Evolutionary conservation across 31 red algal genomes (phyloP), one percentile per base, ranked within the genome.

Genomic region (Odonthalia washingtoniensis): DNA sequence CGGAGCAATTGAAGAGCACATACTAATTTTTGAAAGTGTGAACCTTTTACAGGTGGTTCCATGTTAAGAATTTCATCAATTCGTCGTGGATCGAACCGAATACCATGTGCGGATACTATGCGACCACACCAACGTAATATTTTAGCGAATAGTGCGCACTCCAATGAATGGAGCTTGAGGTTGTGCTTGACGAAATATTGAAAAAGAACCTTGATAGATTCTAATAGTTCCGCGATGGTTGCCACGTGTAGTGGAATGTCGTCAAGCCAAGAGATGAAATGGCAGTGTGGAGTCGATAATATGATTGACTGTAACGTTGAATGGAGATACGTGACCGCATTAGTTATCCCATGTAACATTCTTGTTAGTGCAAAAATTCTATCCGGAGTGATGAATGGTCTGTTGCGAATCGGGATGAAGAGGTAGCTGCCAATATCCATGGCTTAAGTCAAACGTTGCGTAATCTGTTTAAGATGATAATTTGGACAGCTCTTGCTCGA

Each of bases 401-500:
- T 68, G 24, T n/a, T 53, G 64, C n/a, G 80, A 83, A 14, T 41
- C 39, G 21, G 45, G n/a, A 43, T 68, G 9, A 5, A 83, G 35
- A n/a, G 63, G 63, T 4, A 83, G 35, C 80, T 83, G 61, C 80
- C 80, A 83, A 70, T 83, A 83, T 4, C 28, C 80, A 46, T 70
- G 80, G 4, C 43, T 5, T n/a, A 83, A 70, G 35, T 83, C 66
- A 26, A 70, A 30, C 28, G 12, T 70, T 12, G 66, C 66, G 28
- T 18, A 70, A 36, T 33, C 9, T 6, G 5, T 28, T 70, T 6
- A 70, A 28, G 9, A 18, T 12, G 66, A 70, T 6, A 70, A 28
- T 30, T 70, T 70, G 28, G 28, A 21, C n/a, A 70, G 27, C 27
- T 70, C 66, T 21, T 70, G 66, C 12, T 33, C 66, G 66, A 70